These are phyloP conservation scores for Corylus avellana DNA, from an alignment of 306 rosid genomes.

Conservation along the genomic window DNA sequence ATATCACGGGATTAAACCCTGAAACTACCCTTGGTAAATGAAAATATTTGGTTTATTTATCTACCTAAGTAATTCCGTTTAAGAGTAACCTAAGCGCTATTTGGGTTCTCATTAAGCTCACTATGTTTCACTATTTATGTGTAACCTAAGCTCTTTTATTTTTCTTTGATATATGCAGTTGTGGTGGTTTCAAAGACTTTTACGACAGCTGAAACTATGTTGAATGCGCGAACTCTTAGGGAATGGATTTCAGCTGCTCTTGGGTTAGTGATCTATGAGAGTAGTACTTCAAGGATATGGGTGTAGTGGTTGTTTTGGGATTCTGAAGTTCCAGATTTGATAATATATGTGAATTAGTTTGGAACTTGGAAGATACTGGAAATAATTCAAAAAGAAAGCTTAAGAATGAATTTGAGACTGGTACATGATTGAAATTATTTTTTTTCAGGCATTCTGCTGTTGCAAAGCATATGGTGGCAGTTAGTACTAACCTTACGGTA, in stretches of 20 bases:
- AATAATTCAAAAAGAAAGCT: not conserved
- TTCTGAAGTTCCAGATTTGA: not conserved
- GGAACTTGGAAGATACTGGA: slow-evolving; percentile 9
- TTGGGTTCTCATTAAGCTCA: not conserved
- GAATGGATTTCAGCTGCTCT: slow-evolving; percentile 88
- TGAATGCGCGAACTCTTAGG: slow-evolving; percentile 92
- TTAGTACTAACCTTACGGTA: slow-evolving; percentile 91
- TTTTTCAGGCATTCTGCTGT: slow-evolving; percentile 76
- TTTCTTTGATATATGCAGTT: slow-evolving; percentile 48
- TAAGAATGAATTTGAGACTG: slow-evolving; percentile 14
- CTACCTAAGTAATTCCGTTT: slow-evolving; percentile 14
- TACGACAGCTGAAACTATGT: slow-evolving; percentile 96
- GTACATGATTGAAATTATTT: slow-evolving; percentile 22
- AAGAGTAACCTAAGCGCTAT: slow-evolving; percentile 10
- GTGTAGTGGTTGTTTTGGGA: slow-evolving; percentile 12
- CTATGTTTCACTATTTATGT: not conserved
- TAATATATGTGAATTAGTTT: not conserved
- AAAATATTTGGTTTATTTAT: not conserved
- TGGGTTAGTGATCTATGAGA: slow-evolving; percentile 59
- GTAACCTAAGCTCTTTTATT: not conserved
- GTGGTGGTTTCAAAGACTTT: slow-evolving; percentile 97
- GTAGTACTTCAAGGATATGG: slow-evolving; percentile 13
- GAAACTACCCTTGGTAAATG: slow-evolving; percentile 85
- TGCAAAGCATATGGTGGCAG: slow-evolving; percentile 97
- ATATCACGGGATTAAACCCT: slow-evolving; percentile 68